Evolutionary conservation across 129 eudicot genomes (phyloP).

Genomic region (Gnaphalium uliginosum): DNA sequence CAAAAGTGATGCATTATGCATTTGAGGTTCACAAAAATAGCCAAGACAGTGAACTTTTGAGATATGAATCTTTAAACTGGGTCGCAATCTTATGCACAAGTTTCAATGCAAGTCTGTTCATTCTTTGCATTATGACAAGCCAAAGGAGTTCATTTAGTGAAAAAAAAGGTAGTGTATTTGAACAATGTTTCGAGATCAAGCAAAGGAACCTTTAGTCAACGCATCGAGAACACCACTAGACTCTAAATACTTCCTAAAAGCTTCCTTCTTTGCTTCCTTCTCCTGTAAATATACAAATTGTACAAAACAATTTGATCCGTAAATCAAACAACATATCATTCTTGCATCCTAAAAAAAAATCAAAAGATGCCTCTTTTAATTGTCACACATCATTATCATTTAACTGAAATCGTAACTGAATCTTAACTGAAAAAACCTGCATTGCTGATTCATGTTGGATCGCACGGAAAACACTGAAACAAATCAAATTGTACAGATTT

Average conservation of each 20-base stretch:
- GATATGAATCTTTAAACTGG: slow-evolving; percentile 1
- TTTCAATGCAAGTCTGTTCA: not conserved
- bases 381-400: not conserved
- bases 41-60: not conserved
- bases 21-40: not conserved
- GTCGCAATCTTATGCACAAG: not conserved
- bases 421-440: not conserved
- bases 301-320: not conserved
- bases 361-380: not conserved
- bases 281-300: slow-evolving; percentile 47
- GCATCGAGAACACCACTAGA: slow-evolving; percentile 92
- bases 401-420: not conserved
- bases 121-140: not conserved
- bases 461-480: not conserved
- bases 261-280: slow-evolving; percentile 93
- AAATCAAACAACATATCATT: slow-evolving; percentile 4
- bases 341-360: not conserved
- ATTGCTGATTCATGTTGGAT: not conserved
- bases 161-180: not conserved
- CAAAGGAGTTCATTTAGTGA: not conserved
- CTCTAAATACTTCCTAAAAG: slow-evolving; percentile 88
- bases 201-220: slow-evolving; percentile 73
- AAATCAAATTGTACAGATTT: not conserved
- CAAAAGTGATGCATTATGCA: slow-evolving; percentile 10
- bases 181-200: not conserved